Conservation (phyloP, 306 rosid genomes). For the Phaseolus lunatus region DNA sequence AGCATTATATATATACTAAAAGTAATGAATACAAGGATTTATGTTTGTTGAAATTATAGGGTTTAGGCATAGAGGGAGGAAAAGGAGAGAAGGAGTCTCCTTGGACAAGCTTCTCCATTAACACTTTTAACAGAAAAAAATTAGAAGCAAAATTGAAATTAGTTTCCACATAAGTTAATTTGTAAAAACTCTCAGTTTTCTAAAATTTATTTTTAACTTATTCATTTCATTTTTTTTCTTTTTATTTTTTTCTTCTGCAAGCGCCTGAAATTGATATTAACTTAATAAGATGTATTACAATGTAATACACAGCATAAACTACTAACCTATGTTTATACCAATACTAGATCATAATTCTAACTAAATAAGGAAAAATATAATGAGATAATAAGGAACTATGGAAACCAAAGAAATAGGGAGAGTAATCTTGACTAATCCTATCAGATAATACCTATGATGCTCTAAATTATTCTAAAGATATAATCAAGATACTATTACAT, state of each 20-base stretch:
- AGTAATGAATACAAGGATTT: neutral
- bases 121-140: too few relatives aligned
- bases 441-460: neutral
- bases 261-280: neutral
- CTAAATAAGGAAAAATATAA: neutral
- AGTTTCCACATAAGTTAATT: too few relatives aligned
- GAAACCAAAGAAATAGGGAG: neutral
- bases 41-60: neutral
- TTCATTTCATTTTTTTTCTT: too few relatives aligned
- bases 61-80: neutral
- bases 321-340: neutral
- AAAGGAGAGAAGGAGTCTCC: too few relatives aligned
- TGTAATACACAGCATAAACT: neutral
- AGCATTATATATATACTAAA: neutral
- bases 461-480: neutral
- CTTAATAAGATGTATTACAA: neutral
- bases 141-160: too few relatives aligned
- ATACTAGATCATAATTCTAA: neutral
- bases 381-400: neutral
- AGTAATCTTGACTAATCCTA: neutral
- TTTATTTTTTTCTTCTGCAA: too few relatives aligned
- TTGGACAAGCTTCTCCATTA: too few relatives aligned
- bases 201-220: too few relatives aligned
- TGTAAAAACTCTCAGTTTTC: too few relatives aligned
- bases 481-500: neutral